Base-by-base conservation (phyloP, 106 monocot species). In the Dendrobium huoshanense region DNA sequence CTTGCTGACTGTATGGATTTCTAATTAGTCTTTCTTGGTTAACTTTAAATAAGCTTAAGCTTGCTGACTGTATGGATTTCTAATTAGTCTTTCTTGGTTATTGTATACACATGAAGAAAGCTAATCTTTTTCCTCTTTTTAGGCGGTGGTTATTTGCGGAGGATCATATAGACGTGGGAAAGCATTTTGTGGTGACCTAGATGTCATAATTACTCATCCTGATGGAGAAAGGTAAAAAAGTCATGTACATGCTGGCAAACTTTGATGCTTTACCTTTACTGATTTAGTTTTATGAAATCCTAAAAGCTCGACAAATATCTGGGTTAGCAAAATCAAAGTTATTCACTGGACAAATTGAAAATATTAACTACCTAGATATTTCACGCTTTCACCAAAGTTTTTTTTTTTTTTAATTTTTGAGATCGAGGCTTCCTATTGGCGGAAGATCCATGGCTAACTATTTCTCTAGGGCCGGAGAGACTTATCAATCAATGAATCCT, bases 131-230 rank as follows among this genome's bases (percentile, higher is more conserved):
- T 82, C 25, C 3, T 4, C 86, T 84, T 79, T 87, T 77, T 81
- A 95, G 98, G 93, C 93, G 73, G 64, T 86, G 25, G 75, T 99
- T 89, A 85, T 95, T 37, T 95, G 98, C 82, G 98, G 91, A 81
- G 98, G 95, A 75, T 95, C 95, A 68, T 99, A 91, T 55, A 92
- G 98, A 78, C 98, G 98, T 80, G 95, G 98, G 72, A 99, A 95
- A 83, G 78, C 91, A 85, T 87, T 88, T 77, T 93, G 95, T 88
- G 98, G 98, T 11, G 98, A 99, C 82, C 59, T 99, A 77, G 98
- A 99, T 73, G 82, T 99, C 51, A 56, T 99, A 80, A 88, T 99
- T 33, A 99, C 98, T 88, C 98, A 99, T 88, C 88, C 91, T 89
- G 89, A 99, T 83, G 95, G 98, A 27, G 76, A 84, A 82, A 99